phyloP scores from a whole-genome alignment of 306 rosid species.

The Hippophae rhamnoides region DNA sequence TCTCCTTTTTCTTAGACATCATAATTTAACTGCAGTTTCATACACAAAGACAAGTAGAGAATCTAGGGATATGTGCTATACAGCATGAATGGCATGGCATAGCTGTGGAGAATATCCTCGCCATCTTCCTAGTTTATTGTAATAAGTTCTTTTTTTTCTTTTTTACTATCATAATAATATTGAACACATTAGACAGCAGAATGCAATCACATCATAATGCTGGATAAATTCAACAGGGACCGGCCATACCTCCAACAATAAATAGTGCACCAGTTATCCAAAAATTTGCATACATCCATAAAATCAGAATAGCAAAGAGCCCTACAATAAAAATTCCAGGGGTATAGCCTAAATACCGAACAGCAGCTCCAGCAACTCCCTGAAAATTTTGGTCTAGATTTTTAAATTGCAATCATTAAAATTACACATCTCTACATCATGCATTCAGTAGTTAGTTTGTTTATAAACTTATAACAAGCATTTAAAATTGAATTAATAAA shows the following conservation, averaged over 20 bases:
- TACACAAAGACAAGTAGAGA: no score
- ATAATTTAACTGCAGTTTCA: no score
- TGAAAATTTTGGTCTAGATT: constrained; percentile 33
- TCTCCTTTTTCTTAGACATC: no score
- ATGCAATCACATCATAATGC: no score
- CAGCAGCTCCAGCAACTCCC: constrained; percentile 84
- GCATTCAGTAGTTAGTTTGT: neutral
- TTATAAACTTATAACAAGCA: constrained; percentile 1
- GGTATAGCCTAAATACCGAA: constrained; percentile 86
- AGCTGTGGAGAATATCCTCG: no score
- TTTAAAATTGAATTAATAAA: neutral
- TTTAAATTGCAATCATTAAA: constrained; percentile 18
- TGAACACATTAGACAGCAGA: no score
- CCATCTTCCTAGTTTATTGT: no score
- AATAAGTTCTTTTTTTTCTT: no score
- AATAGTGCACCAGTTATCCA: constrained; percentile 91
- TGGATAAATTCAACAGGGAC: neutral
- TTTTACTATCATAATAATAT: no score
- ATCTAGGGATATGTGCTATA: no score
- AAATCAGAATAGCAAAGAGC: constrained; percentile 73
- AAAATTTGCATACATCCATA: constrained; percentile 98
- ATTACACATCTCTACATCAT: neutral
- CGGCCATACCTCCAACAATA: constrained; percentile 71
- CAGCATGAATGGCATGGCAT: no score
- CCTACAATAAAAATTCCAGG: constrained; percentile 94